phyloP scores from a whole-genome alignment of 1,139 yeast species.

The Lizanozyma gosingica region DNA sequence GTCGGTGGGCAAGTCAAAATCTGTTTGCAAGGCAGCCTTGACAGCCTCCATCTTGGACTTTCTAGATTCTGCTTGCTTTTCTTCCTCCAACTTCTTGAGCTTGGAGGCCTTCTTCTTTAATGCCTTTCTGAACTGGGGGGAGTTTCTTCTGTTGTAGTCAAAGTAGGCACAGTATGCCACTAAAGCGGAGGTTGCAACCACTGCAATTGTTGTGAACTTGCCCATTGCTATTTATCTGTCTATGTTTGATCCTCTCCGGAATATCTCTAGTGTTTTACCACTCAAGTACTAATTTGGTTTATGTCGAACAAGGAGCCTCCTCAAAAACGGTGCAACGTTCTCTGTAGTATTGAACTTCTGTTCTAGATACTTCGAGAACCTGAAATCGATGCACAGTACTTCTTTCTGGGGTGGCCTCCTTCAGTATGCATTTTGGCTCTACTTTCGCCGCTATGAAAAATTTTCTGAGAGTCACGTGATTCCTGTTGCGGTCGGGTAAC shows the following conservation, averaged over 20 bases:
- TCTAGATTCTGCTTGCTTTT: slow-evolving; percentile 50
- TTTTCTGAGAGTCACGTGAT: too few relatives aligned
- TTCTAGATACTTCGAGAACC: too few relatives aligned
- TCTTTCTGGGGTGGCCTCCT: too few relatives aligned
- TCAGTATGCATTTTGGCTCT: too few relatives aligned
- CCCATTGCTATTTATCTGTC: slow-evolving; percentile 17
- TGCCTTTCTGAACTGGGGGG: slow-evolving; percentile 69
- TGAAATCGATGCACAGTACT: too few relatives aligned
- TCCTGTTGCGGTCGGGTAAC: not conserved
- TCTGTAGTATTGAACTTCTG: too few relatives aligned
- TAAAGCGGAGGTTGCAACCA: slow-evolving; percentile 45
- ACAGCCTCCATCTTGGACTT: slow-evolving; percentile 53
- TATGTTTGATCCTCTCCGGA: too few relatives aligned
- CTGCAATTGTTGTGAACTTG: slow-evolving; percentile 38
- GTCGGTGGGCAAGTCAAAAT: slow-evolving; percentile 63
- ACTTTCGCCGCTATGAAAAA: not conserved
- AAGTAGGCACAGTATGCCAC: slow-evolving; percentile 81
- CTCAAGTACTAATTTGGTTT: too few relatives aligned
- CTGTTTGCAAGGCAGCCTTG: slow-evolving; percentile 51
- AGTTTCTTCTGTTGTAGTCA: slow-evolving; percentile 84
- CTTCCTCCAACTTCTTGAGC: slow-evolving; percentile 49
- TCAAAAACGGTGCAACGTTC: too few relatives aligned
- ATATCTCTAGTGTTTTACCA: too few relatives aligned
- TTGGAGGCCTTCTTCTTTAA: slow-evolving; percentile 56
- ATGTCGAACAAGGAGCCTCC: too few relatives aligned